Evolutionary conservation across 176 grass and related monocot genomes (phyloP), one percentile per base, ranked within the genome.

Genomic region (Poa pratensis): DNA sequence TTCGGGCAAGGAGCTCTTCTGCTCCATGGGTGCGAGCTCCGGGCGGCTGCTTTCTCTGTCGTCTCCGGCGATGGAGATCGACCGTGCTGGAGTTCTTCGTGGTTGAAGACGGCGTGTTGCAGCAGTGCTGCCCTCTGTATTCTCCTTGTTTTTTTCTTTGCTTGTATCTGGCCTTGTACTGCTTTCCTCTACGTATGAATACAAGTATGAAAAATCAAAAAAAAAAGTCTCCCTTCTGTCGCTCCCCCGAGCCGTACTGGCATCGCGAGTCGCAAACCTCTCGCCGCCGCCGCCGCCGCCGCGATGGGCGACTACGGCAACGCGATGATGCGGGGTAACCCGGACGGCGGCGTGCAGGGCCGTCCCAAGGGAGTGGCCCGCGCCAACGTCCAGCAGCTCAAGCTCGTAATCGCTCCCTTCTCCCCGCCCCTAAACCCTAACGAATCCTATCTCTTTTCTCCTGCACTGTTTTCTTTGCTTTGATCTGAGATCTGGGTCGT

Each of bases 371-470:
- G 87, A 13, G 87, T 90, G 88, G 90, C 88, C 53, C 92, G 95
- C 71, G 90, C 87, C 72, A 97, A 97, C 78, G 92, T 93, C 28
- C 92, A 94, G 77, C 92, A 94, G 89, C 84, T 97, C 61, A 97
- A 97, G 80, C 88, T 94, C 30, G 95, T 97, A 85, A 80, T 69
- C 9, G 48, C 9, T 6, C 80, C 43, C 23, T 7, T 76, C 71
- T 15, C 28, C 22, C 3, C 9, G 16, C n/a, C 57, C 57, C 70
- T 77, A 80, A 92, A 85, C 83, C 88, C 81, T 93, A 88, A 52
- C 46, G 22, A 71, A 24, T 40, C 39, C 19, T 71, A 45, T 71
- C 69, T 43, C 20, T 10, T 39, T 71, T n/a, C 5, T 57, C 7
- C 9, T 27, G 9, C 13, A 54, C 26, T 57, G 20, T 45, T 78